Percentiles rank a stretch among this genome's conserved stretches.
These are phyloP conservation scores for Paramecium biaurelia DNA, from an alignment of 73 alveolate genomes.

Conservation along the genomic window DNA sequence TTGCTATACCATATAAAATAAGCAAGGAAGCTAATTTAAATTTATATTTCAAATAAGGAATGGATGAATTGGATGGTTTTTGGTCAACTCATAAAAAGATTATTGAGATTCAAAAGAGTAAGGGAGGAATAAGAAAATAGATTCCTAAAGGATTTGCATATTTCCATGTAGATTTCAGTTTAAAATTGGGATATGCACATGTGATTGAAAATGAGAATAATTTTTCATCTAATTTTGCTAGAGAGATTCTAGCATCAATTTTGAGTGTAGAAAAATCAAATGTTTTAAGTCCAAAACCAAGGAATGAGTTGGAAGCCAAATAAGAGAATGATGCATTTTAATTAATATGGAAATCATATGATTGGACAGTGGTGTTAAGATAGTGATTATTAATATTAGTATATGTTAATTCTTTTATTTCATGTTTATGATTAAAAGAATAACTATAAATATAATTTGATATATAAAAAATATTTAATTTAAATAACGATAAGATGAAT, in stretches of 20 bases:
- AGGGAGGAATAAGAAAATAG: constrained; percentile 55
- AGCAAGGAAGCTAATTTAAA: constrained; percentile 50
- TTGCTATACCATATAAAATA: constrained; percentile 17
- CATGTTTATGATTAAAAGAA: too few relatives aligned
- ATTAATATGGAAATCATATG: constrained; percentile 47
- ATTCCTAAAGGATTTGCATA: constrained; percentile 64
- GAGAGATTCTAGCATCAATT: constrained; percentile 50
- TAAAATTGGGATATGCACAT: constrained; percentile 47
- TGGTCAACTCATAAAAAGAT: constrained; percentile 60
- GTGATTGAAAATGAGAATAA: constrained; percentile 56
- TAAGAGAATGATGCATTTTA: constrained; percentile 6
- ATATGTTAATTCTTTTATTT: too few relatives aligned
- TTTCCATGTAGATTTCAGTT: constrained; percentile 50
- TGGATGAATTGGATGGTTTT: constrained; percentile 57
- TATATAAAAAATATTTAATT: not conserved
- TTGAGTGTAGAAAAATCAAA: constrained; percentile 12
- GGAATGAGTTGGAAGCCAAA: not conserved
- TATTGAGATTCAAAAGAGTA: constrained; percentile 20
- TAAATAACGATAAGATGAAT: not conserved
- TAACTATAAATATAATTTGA: not conserved
- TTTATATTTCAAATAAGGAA: constrained; percentile 44
- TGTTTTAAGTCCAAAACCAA: constrained; percentile 28
- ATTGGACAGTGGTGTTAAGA: too few relatives aligned
- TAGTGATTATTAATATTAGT: not conserved
- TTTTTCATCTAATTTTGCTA: constrained; percentile 42